Percentiles rank a stretch among this genome's conserved stretches.
Evolutionary conservation across 225 moss, liverwort and hornwort species (phyloP).

Genomic region (Climacium dendroides): DNA sequence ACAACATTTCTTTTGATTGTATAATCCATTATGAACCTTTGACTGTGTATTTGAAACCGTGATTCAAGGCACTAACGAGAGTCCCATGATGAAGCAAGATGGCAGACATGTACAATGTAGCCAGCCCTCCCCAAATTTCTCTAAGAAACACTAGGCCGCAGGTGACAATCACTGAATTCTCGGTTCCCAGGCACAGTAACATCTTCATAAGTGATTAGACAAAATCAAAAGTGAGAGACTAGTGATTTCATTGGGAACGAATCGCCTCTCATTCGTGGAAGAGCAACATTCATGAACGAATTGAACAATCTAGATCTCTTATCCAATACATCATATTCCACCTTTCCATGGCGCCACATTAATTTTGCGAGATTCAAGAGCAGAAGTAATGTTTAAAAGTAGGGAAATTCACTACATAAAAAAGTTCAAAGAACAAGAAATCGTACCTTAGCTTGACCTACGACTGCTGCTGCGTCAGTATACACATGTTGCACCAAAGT

Average conservation of each 20-base stretch:
- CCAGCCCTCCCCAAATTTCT: background rate
- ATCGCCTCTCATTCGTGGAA: background rate
- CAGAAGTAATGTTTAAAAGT: background rate
- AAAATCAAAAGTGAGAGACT: background rate
- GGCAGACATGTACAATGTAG: background rate
- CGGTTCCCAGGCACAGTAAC: background rate
- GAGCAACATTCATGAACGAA: background rate
- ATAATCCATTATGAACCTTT: background rate
- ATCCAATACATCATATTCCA: background rate
- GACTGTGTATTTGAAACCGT: background rate
- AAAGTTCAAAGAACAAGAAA: background rate
- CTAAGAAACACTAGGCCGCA: background rate
- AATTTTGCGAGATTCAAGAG: background rate
- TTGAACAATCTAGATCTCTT: background rate
- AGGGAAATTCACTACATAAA: background rate
- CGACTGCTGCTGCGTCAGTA: slow-evolving; percentile 32
- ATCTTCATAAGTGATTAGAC: background rate
- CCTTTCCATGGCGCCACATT: background rate
- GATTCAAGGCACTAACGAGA: background rate
- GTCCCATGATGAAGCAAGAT: background rate
- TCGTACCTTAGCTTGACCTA: slow-evolving; percentile 34
- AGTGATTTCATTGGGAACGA: background rate
- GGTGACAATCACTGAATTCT: background rate
- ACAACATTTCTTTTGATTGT: background rate
- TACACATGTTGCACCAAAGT: slow-evolving; percentile 33